These are phyloP conservation scores for Phytophthora niederhauseri DNA, from an alignment of 352 stramenopile genomes.

Conservation along the genomic window DNA sequence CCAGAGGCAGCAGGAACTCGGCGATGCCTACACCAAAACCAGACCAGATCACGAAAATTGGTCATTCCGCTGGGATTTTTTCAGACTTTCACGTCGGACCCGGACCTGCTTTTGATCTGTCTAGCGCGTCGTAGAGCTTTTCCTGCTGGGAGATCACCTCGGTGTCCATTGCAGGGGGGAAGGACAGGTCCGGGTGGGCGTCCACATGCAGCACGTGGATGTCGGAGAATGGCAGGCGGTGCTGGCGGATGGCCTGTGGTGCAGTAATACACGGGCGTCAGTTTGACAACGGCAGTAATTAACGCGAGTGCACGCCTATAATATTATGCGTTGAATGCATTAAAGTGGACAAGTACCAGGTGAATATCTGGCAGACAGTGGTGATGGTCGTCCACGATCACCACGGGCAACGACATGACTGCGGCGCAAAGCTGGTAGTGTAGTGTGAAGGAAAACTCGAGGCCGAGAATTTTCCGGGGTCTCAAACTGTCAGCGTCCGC, in stretches of 20 bases:
- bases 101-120: conserved; percentile 55
- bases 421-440: not conserved
- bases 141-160: conserved; percentile 66
- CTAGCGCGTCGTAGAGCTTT: conserved; percentile 74
- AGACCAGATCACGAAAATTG: not conserved
- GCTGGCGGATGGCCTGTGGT: conserved; percentile 72
- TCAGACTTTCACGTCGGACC: conserved; percentile 5
- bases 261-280: not conserved
- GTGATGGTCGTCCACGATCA: conserved; percentile 83
- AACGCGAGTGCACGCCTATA: not conserved
- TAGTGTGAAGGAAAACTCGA: no score
- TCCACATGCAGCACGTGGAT: conserved; percentile 86
- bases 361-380: conserved; percentile 80
- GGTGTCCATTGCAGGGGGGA: conserved; percentile 49
- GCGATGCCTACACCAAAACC: conserved; percentile 61
- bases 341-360: conserved; percentile 32
- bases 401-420: conserved; percentile 37
- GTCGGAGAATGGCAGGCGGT: conserved; percentile 61
- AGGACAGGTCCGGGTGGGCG: conserved; percentile 87
- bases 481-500: no score
- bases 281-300: not conserved
- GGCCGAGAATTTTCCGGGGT: no score
- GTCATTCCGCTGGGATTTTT: not conserved
- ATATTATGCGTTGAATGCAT: not conserved
- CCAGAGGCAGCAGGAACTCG: conserved; percentile 83